Conservation (phyloP, 1,284 basidiomycete genomes). For the Ceratorhiza oryzae-sativae region DNA sequence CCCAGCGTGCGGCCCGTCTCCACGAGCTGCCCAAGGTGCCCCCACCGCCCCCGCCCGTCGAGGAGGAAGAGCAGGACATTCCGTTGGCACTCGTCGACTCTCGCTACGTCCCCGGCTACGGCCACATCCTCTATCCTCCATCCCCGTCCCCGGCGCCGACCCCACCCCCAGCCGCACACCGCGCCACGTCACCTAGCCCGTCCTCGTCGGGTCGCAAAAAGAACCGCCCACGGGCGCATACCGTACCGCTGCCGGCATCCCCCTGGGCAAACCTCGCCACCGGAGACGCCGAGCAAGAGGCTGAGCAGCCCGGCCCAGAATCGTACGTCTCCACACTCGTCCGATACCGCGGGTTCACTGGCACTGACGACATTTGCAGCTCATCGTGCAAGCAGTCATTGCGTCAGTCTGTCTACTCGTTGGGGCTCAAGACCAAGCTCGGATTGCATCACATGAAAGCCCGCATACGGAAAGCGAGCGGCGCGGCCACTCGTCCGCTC, state of each 20-base stretch:
- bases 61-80: constrained; percentile 7
- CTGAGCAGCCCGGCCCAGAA: neutral
- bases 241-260: constrained; percentile 11
- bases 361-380: neutral
- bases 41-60: neutral
- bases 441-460: no score
- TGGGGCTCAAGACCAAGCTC: neutral
- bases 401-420: constrained; percentile 32
- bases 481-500: no score
- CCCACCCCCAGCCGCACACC: neutral
- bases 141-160: neutral
- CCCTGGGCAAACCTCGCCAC: neutral
- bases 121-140: constrained; percentile 3
- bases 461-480: no score
- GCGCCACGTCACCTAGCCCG: neutral
- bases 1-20: constrained; percentile 25
- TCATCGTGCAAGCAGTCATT: constrained; percentile 8
- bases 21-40: constrained; percentile 5
- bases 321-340: constrained; percentile 12
- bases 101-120: constrained; percentile 30
- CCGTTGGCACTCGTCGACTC: constrained; percentile 34
- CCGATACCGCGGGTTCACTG: neutral
- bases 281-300: neutral
- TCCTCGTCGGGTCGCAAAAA: neutral
- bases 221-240: constrained; percentile 8